A percentile compares a stretch with the other conserved stretches of the same genome.
Conservation (phyloP, 345 rosid genomes). For the Gossypium anomalum region DNA sequence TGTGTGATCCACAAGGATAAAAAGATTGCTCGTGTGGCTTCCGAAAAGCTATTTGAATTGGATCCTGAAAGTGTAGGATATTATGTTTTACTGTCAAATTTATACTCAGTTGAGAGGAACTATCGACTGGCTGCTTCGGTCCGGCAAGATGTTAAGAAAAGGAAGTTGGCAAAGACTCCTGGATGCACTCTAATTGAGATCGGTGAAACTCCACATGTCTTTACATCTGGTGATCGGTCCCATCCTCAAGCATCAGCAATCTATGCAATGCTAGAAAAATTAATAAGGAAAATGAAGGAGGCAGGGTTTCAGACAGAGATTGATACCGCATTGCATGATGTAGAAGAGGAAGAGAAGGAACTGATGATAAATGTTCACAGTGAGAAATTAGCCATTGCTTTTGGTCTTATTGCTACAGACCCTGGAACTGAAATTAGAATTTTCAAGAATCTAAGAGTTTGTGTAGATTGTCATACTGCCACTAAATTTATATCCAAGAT, state of each 20-base stretch:
- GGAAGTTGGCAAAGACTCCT: slow-evolving; percentile 52
- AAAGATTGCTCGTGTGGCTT: slow-evolving; percentile 48
- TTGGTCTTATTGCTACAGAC: slow-evolving; percentile 56
- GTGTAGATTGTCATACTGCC: slow-evolving; percentile 63
- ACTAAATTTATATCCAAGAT: slow-evolving; percentile 63
- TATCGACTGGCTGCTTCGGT: slow-evolving; percentile 52
- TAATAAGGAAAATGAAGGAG: slow-evolving; percentile 52
- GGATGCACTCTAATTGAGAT: slow-evolving; percentile 64
- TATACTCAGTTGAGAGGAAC: slow-evolving; percentile 45
- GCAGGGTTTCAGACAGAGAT: slow-evolving; percentile 61
- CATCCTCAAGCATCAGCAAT: slow-evolving; percentile 55
- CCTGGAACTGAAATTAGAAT: slow-evolving; percentile 58
- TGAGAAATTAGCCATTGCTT: slow-evolving; percentile 70
- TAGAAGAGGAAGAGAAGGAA: slow-evolving; percentile 77
- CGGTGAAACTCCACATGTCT: slow-evolving; percentile 45
- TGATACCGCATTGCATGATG: slow-evolving; percentile 49
- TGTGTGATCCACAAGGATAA: slow-evolving; percentile 60
- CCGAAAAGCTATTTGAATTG: slow-evolving; percentile 45
- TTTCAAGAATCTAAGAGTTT: slow-evolving; percentile 61
- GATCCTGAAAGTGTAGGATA: slow-evolving; percentile 57
- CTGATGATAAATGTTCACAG: slow-evolving; percentile 58
- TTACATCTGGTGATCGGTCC: slow-evolving; percentile 53
- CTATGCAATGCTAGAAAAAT: slow-evolving; percentile 39
- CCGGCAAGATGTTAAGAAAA: slow-evolving; percentile 46
- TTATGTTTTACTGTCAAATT: slow-evolving; percentile 53